Conservation (phyloP, 345 rosid species). For the Eucalyptus paniculata region DNA sequence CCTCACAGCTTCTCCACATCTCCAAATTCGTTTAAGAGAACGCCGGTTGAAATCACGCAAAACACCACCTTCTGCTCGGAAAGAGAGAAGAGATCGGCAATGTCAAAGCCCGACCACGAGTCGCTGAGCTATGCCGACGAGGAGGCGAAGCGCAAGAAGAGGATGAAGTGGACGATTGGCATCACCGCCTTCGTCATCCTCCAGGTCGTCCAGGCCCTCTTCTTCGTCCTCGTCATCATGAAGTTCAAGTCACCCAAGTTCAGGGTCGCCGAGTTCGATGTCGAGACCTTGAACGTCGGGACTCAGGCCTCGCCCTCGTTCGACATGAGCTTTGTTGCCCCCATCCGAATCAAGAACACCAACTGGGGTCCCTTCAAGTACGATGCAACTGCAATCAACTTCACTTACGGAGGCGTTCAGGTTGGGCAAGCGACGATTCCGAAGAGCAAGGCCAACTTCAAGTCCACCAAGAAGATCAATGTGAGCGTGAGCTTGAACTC, state of each 20-base stretch:
- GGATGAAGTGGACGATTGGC: neutral
- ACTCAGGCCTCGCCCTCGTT: neutral
- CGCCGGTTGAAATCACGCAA: neutral
- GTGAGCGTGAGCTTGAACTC: neutral
- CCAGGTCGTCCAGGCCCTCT: neutral
- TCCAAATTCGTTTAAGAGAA: neutral
- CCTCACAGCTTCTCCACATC: neutral
- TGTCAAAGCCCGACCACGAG: neutral
- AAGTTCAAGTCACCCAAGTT: neutral
- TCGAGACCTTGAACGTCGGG: neutral
- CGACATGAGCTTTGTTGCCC: neutral
- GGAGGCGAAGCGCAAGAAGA: neutral
- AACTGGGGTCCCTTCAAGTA: neutral
- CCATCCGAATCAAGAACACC: neutral
- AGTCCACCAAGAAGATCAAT: neutral
- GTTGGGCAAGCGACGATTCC: neutral
- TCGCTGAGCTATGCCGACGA: neutral
- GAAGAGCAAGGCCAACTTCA: neutral
- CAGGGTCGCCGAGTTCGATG: neutral
- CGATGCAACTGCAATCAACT: neutral
- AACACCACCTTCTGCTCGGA: neutral
- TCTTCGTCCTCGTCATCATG: neutral
- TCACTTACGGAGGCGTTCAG: neutral
- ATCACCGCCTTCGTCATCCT: neutral
- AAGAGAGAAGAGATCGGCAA: neutral